Percentiles rank a stretch among this genome's conserved stretches.
Evolutionary conservation across 495 filamentous ascomycete species (phyloP).

Genomic region (Podospora australis): DNA sequence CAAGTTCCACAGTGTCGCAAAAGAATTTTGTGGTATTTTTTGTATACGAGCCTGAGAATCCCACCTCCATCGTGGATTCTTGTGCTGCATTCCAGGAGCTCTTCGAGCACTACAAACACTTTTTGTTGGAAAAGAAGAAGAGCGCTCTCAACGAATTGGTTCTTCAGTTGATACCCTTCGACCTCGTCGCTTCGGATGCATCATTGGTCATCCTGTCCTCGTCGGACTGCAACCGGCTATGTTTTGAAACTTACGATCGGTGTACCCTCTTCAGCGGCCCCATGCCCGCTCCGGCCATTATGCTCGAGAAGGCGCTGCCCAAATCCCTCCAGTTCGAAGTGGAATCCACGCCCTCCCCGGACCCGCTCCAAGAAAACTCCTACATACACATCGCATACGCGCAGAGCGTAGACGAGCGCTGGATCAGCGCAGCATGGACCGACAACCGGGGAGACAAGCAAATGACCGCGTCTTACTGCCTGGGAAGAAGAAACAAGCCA

Average conservation of each 20-base stretch:
- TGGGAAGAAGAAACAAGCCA: conserved; percentile 56
- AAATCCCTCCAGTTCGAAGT: conserved; percentile 75
- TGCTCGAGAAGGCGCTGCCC: conserved; percentile 67
- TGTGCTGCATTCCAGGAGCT: conserved; percentile 74
- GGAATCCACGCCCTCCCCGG: conserved; percentile 55
- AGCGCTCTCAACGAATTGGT: conserved; percentile 59
- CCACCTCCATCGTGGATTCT: conserved; percentile 62
- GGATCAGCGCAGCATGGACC: conserved; percentile 89
- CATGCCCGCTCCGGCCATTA: conserved; percentile 61
- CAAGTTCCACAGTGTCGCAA: conserved; percentile 26
- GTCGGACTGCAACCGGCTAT: conserved; percentile 59
- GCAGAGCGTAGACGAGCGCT: conserved; percentile 72
- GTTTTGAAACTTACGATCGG: conserved; percentile 81
- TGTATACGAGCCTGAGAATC: conserved; percentile 64
- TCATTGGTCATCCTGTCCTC: conserved; percentile 62
- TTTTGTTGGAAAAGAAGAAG: conserved; percentile 46
- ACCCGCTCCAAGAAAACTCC: conserved; percentile 74
- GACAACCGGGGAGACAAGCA: conserved; percentile 75
- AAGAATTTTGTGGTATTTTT: conserved; percentile 80
- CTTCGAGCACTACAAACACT: conserved; percentile 58
- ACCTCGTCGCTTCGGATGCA: conserved; percentile 59
- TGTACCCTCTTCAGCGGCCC: conserved; percentile 54
- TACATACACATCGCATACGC: conserved; percentile 85
- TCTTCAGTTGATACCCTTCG: conserved; percentile 73
- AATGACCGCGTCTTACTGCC: conserved; percentile 70